These are phyloP conservation scores for Zygoascus ofunaensis DNA, from an alignment of 805 yeast genomes.

Conservation along the genomic window DNA sequence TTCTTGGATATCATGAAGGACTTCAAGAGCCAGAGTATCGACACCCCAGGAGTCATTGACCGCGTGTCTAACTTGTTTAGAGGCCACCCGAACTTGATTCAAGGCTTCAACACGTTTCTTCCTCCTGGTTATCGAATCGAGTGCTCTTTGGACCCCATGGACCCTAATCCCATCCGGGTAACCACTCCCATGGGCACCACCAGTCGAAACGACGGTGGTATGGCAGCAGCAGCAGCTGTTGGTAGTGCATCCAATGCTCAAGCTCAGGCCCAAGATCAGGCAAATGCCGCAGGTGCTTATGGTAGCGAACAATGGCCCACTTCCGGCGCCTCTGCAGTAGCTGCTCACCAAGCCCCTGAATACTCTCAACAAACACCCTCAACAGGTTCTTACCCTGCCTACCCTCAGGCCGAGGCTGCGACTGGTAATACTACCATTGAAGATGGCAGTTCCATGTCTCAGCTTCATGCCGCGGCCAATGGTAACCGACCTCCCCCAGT, in stretches of 20 bases:
- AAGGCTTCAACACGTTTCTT: conserved; percentile 93
- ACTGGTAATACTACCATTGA: conserved; percentile 12
- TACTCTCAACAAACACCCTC: conserved; percentile 27
- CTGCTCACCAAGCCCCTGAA: conserved; percentile 17
- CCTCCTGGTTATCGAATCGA: conserved; percentile 94
- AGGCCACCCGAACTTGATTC: conserved; percentile 86
- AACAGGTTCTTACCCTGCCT: conserved; percentile 13
- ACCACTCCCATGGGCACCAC: conserved; percentile 93
- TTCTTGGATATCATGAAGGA: conserved; percentile 98
- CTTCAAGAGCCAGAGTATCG: conserved; percentile 86
- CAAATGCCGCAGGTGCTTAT: background rate
- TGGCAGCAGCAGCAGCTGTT: conserved; percentile 1
- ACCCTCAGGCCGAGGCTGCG: conserved; percentile 8
- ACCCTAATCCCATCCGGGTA: conserved; percentile 85
- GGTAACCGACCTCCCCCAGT: conserved; percentile 16
- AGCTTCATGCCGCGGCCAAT: conserved; percentile 34
- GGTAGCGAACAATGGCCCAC: background rate
- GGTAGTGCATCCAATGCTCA: background rate
- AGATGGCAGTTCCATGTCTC: conserved; percentile 24
- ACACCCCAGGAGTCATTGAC: conserved; percentile 97
- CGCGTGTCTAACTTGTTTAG: conserved; percentile 83
- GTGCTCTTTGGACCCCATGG: conserved; percentile 80
- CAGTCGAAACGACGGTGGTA: background rate
- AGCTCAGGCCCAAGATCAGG: background rate
- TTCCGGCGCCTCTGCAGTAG: conserved; percentile 18